Evolutionary conservation across 495 filamentous ascomycete species (phyloP), one percentile per base, ranked within the genome.

Genomic region (Xylaria longipes): DNA sequence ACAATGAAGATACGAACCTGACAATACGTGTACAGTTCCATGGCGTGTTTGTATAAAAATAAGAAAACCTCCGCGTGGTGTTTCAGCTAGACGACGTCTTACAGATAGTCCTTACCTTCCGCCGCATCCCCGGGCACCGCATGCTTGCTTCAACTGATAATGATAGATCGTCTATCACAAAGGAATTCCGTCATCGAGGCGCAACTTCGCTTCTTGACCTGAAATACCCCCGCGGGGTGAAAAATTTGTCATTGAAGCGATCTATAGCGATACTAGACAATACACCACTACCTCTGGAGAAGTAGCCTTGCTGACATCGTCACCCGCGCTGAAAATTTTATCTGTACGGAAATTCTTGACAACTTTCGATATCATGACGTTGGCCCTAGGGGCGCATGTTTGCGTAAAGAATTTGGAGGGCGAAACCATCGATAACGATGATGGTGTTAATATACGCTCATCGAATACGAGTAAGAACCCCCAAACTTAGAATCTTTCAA

Each of bases 21-120:
- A 60, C 3, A 5, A 20, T 1, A 22, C 9, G 22, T 37, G 17
- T 14, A 1, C 8, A 5, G n/a, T 60, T 7, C 20, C 52, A 22
- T 35, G 57, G 57, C 33, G 33, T 60, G 57, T 60, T 37, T 66
- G 43, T 31, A 66, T 64, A 66, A 66, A 46, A 52, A 52, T 1
- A 52, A 39, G 15, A 52, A 35, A 15, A 27, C 9, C 3, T 17
- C 7, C 31, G 31, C 31, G 45, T 27, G 31, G 20, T 37, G 43
- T 66, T 43, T 31, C 45, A 66, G 46, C 63, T n/a, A 3, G 14
- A 52, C 31, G 12, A 37, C 27, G 35, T 33, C 43, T 33, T 37
- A 11, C 41, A n/a, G 15, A 29, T 35, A 33, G 29, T 64, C 63
- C 45, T 66, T 37, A 7, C 14, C 45, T 9, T 22, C 27, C 25